Evolutionary conservation across 257 asterid genomes (phyloP).

Genomic region (Orobanche coerulescens): DNA sequence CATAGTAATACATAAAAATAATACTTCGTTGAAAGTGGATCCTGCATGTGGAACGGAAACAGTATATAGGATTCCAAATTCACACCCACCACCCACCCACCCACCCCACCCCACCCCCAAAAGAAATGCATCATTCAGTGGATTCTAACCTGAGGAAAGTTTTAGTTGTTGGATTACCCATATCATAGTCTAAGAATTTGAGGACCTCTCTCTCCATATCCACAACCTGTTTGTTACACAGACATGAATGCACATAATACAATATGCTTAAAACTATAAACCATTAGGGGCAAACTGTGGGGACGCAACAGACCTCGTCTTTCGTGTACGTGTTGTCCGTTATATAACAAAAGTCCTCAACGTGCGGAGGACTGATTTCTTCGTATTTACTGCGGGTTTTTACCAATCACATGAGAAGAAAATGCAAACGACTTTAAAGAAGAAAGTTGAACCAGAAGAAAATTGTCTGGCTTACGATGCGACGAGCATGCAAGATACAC

Average conservation of each 20-base stretch:
- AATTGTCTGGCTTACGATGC: constrained; percentile 60
- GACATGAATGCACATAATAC: background rate
- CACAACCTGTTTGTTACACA: constrained; percentile 35
- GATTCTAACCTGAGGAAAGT: constrained; percentile 63
- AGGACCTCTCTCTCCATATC: constrained; percentile 65
- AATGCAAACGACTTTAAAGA: background rate
- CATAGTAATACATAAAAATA: too few relatives aligned
- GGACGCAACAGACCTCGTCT: constrained; percentile 52
- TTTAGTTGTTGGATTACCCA: constrained; percentile 64
- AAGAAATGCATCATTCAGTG: background rate
- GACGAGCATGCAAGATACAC: constrained; percentile 82
- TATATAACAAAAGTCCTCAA: constrained; percentile 76
- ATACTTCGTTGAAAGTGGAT: too few relatives aligned
- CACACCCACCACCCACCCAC: too few relatives aligned
- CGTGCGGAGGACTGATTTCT: constrained; percentile 71
- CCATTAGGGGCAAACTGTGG: background rate
- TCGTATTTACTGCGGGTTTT: constrained; percentile 66
- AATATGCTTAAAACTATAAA: background rate
- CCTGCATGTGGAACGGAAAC: too few relatives aligned
- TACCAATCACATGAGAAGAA: constrained; percentile 16
- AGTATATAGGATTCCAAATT: background rate
- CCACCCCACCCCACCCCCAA: too few relatives aligned
- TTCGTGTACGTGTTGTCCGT: constrained; percentile 77
- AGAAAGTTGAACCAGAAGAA: background rate
- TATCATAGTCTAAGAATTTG: constrained; percentile 50